These are phyloP conservation scores for Fagus crenata DNA, from an alignment of 306 rosid species.

Conservation along the genomic window DNA sequence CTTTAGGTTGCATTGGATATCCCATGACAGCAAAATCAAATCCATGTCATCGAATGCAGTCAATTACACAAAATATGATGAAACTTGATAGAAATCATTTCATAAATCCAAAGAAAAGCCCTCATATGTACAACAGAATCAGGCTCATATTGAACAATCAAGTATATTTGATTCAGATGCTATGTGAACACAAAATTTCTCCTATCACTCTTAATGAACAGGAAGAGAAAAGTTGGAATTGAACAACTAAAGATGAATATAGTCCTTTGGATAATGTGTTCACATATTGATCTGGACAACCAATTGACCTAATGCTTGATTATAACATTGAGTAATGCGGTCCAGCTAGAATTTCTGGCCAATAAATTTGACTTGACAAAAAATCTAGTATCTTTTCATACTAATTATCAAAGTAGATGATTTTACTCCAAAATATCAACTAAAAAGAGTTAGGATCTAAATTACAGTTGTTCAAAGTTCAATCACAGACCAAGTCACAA, in stretches of 20 bases:
- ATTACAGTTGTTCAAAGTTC: neutral
- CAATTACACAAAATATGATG: conserved; percentile 2
- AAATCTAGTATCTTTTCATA: neutral
- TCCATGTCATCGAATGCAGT: conserved; percentile 1
- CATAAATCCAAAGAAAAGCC: neutral
- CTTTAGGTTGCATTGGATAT: conserved; percentile 7
- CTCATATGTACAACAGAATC: neutral
- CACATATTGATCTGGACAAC: neutral
- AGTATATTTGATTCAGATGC: conserved; percentile 12
- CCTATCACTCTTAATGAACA: neutral
- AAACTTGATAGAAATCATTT: neutral
- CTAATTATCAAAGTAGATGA: conserved; percentile 16
- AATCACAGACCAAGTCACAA: neutral
- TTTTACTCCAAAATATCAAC: neutral
- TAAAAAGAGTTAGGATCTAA: neutral
- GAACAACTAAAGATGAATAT: neutral
- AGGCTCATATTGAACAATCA: conserved; percentile 4
- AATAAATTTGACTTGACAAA: neutral
- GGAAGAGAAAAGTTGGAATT: neutral
- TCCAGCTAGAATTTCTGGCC: neutral
- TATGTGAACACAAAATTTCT: neutral
- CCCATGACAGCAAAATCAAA: conserved; percentile 1
- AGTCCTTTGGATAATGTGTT: neutral
- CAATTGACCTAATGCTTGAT: neutral
- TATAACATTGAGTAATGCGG: neutral